Evolutionary conservation across 371 early-diverging fungal genomes (phyloP).

Genomic region (Thermomucor indicae-seudaticae): DNA sequence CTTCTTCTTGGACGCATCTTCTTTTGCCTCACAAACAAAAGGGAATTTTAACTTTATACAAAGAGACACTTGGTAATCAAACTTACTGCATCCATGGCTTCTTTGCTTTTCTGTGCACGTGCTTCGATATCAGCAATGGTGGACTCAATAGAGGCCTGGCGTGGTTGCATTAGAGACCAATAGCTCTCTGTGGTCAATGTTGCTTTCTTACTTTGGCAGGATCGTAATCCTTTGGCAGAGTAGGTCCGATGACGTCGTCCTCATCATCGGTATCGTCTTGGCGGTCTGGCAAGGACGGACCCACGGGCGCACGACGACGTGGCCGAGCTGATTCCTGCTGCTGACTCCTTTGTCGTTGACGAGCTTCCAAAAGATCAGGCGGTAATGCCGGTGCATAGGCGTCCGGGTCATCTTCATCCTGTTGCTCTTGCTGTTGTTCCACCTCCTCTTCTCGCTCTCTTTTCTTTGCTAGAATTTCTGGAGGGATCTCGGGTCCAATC

Average conservation of each 20-base stretch:
- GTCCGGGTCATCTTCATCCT: slow-evolving; percentile 23
- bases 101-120: slow-evolving; percentile 28
- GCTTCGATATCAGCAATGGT: slow-evolving; percentile 30
- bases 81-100: slow-evolving; percentile 32
- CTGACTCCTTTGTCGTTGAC: slow-evolving; percentile 10
- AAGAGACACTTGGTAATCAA: background rate
- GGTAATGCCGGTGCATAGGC: slow-evolving; percentile 56
- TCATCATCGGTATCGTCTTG: slow-evolving; percentile 20
- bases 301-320: slow-evolving; percentile 38
- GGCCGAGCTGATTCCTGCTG: slow-evolving; percentile 1
- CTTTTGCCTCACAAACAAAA: slow-evolving; percentile 4
- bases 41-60: background rate
- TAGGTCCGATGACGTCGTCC: slow-evolving; percentile 52
- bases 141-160: slow-evolving; percentile 25
- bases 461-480: slow-evolving; percentile 17
- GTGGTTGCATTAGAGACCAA: background rate
- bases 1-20: slow-evolving; percentile 21
- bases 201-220: slow-evolving; percentile 24
- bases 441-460: slow-evolving; percentile 4
- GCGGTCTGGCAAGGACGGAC: slow-evolving; percentile 38
- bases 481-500: slow-evolving; percentile 29
- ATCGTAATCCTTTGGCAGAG: slow-evolving; percentile 39
- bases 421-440: slow-evolving; percentile 5
- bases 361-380: slow-evolving; percentile 49
- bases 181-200: slow-evolving; percentile 13